Conservation (phyloP, 257 asterid species). For the Solanum dulcamara region DNA sequence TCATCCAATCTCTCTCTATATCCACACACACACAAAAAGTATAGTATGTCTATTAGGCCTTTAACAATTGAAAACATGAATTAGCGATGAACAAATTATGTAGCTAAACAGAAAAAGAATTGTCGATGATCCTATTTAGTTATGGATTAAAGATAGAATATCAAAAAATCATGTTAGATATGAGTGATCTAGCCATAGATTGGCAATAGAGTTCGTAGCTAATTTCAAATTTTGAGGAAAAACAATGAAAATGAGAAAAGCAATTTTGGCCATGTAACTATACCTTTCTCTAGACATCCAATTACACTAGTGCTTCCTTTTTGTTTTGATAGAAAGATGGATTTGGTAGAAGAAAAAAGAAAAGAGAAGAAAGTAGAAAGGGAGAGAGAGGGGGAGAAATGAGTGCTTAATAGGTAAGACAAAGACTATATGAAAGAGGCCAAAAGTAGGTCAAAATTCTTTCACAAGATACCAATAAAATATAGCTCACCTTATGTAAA, state of each 20-base stretch:
- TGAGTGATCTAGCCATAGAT: not conserved
- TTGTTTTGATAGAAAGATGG: slow-evolving; percentile 3
- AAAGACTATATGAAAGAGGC: not conserved
- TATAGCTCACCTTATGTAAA: not conserved
- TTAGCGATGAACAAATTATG: not conserved
- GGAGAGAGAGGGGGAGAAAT: not conserved
- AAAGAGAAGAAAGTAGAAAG: not conserved
- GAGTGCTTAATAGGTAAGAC: slow-evolving; percentile 27
- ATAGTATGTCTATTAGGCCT: not conserved
- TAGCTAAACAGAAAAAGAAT: not conserved
- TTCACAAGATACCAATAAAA: not conserved
- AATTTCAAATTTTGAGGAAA: not conserved
- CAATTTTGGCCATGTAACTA: not conserved
- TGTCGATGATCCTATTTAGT: not conserved
- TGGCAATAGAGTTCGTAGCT: not conserved
- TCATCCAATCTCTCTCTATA: slow-evolving; percentile 64
- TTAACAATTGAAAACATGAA: not conserved
- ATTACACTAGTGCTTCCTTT: not conserved
- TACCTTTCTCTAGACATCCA: slow-evolving; percentile 80
- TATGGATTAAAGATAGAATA: not conserved
- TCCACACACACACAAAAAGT: not conserved
- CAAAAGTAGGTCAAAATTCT: not conserved
- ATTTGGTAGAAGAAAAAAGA: not conserved
- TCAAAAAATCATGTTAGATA: not conserved
- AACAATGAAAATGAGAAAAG: not conserved